Conservation (phyloP, 495 filamentous ascomycete genomes). For the Stereocaulon alpinum region DNA sequence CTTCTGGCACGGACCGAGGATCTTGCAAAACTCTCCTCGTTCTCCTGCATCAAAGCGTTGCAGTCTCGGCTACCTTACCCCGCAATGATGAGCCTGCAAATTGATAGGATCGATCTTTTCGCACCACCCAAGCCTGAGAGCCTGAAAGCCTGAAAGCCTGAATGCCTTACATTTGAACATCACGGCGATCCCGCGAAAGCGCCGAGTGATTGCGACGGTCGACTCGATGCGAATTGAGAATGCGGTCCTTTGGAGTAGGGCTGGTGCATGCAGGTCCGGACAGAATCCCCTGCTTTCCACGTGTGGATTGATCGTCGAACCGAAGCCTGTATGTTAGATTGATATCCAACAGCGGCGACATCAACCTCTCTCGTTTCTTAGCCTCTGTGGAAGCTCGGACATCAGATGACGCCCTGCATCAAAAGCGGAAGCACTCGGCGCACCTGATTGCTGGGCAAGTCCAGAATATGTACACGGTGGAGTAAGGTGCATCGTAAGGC, state of each 20-base stretch:
- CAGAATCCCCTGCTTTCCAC: slow-evolving; percentile 10
- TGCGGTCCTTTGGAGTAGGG: neutral
- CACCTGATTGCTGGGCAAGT: too few relatives aligned
- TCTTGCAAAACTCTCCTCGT: neutral
- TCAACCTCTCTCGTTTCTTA: neutral
- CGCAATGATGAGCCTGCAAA: neutral
- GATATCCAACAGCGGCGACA: neutral
- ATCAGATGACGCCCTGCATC: neutral
- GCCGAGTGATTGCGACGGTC: neutral
- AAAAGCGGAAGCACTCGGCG: too few relatives aligned
- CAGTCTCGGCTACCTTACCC: slow-evolving; percentile 1
- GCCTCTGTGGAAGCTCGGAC: neutral
- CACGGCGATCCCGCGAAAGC: neutral
- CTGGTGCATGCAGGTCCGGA: slow-evolving; percentile 12
- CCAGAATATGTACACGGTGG: too few relatives aligned
- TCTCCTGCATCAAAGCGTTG: neutral
- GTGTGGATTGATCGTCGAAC: slow-evolving; percentile 5
- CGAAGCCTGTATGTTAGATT: neutral
- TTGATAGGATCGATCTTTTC: neutral
- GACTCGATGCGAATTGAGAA: neutral
- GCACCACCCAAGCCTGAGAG: neutral
- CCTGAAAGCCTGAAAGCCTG: neutral
- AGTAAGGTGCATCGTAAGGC: neutral
- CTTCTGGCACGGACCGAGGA: neutral
- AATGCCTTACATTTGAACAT: neutral